Conservation (phyloP, 148 eudicot genomes). For the Polygonum maritimum region DNA sequence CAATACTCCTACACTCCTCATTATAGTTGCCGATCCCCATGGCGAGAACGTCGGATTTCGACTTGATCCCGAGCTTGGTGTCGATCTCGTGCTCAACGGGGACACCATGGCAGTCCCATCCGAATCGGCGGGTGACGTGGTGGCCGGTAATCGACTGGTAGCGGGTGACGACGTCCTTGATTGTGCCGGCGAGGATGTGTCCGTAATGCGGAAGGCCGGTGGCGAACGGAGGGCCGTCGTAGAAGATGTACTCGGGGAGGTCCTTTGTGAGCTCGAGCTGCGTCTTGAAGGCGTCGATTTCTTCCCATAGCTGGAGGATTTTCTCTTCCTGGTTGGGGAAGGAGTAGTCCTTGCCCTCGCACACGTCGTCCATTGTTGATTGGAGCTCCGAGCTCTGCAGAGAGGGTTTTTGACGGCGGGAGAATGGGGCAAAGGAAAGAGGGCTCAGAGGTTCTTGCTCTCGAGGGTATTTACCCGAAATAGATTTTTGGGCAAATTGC, state of each 20-base stretch:
- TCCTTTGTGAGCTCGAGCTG: slow-evolving; percentile 49
- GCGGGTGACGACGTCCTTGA: slow-evolving; percentile 85
- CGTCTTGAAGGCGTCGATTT: slow-evolving; percentile 68
- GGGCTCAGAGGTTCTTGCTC: slow-evolving; percentile 42
- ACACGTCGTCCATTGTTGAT: slow-evolving; percentile 75
- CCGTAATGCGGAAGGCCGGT: slow-evolving; percentile 95
- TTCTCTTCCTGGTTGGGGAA: slow-evolving; percentile 68
- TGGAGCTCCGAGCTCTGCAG: neutral
- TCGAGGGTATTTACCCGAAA: neutral
- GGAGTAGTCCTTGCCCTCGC: slow-evolving; percentile 85
- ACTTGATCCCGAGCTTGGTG: slow-evolving; percentile 51
- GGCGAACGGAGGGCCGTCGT: slow-evolving; percentile 94
- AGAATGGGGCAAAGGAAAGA: neutral
- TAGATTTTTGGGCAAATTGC: neutral
- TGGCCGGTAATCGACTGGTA: slow-evolving; percentile 78
- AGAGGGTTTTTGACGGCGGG: neutral
- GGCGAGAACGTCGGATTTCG: slow-evolving; percentile 51
- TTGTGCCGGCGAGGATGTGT: slow-evolving; percentile 82
- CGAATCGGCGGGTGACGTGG: slow-evolving; percentile 87
- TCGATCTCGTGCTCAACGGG: slow-evolving; percentile 92
- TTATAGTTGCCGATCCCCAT: slow-evolving; percentile 90
- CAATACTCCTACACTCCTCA: slow-evolving; percentile 86
- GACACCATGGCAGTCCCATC: slow-evolving; percentile 95
- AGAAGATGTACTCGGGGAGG: slow-evolving; percentile 72
- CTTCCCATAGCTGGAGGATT: slow-evolving; percentile 56